Evolutionary conservation across 495 filamentous ascomycete species (phyloP).

Genomic region (Xeromyces bisporus): DNA sequence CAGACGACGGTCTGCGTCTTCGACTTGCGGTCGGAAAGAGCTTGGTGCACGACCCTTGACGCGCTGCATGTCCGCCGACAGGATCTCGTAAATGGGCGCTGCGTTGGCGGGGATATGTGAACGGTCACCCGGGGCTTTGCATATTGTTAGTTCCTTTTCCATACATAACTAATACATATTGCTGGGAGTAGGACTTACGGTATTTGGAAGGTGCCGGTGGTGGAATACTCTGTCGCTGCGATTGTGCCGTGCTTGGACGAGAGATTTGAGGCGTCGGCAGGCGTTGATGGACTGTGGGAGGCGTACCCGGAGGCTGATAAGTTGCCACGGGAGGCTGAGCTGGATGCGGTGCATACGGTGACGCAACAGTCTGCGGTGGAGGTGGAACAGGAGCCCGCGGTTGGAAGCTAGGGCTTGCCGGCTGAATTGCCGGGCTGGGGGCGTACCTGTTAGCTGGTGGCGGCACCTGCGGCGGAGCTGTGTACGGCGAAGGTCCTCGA

Average conservation of each 20-base stretch:
- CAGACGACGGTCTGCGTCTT: slow-evolving; percentile 82
- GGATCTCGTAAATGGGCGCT: slow-evolving; percentile 60
- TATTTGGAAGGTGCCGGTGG: slow-evolving; percentile 38
- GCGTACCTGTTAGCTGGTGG: slow-evolving; percentile 74
- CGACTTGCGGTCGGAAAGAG: slow-evolving; percentile 67
- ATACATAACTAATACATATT: too few species aligned
- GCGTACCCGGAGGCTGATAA: slow-evolving; percentile 30
- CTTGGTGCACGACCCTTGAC: slow-evolving; percentile 69
- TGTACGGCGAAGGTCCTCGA: slow-evolving; percentile 76
- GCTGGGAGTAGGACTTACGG: too few species aligned
- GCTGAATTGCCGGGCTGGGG: slow-evolving; percentile 51
- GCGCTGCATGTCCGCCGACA: slow-evolving; percentile 70
- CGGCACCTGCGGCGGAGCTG: slow-evolving; percentile 56
- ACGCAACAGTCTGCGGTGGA: slow-evolving; percentile 34
- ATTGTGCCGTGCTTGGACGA: slow-evolving; percentile 35
- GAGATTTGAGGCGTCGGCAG: slow-evolving; percentile 30
- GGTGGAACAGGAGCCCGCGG: slow-evolving; percentile 27
- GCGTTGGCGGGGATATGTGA: slow-evolving; percentile 70
- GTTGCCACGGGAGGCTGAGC: slow-evolving; percentile 21
- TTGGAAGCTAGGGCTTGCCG: slow-evolving; percentile 25
- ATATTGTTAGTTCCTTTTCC: too few species aligned
- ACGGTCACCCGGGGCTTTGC: slow-evolving; percentile 62
- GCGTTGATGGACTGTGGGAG: slow-evolving; percentile 26
- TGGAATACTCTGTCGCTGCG: slow-evolving; percentile 28
- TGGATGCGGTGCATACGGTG: slow-evolving; percentile 43